phyloP scores from a whole-genome alignment of 2,329 filamentous ascomycete species.

The Aspergillus persii region DNA sequence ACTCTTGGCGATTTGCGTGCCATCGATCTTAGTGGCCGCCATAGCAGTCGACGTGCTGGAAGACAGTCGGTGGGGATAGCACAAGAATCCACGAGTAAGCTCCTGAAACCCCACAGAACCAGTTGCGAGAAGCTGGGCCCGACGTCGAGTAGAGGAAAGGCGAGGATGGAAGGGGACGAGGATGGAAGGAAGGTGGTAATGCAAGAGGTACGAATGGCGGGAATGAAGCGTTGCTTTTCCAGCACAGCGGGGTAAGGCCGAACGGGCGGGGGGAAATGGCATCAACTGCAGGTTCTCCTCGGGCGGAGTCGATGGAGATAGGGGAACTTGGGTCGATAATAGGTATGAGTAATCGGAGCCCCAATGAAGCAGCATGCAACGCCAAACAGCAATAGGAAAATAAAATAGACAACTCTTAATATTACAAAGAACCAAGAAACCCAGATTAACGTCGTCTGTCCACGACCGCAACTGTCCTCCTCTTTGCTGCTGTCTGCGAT shows the following conservation, averaged over 20 bases:
- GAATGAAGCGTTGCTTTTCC: slow-evolving; percentile 15
- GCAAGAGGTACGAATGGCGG: slow-evolving; percentile 18
- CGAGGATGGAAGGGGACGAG: slow-evolving; percentile 12
- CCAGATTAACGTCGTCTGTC: neutral
- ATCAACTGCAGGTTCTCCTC: slow-evolving; percentile 25
- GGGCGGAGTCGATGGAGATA: slow-evolving; percentile 8
- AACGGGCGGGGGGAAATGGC: slow-evolving; percentile 27
- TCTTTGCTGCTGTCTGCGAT: neutral
- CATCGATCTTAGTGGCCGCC: slow-evolving; percentile 90
- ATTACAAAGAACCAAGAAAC: neutral
- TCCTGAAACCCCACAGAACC: slow-evolving; percentile 7
- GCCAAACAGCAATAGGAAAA: neutral
- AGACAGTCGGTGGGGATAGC: slow-evolving; percentile 38
- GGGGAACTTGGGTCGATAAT: slow-evolving; percentile 2
- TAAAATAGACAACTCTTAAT: neutral
- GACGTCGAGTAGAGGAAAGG: slow-evolving; percentile 12
- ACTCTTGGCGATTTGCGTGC: slow-evolving; percentile 87
- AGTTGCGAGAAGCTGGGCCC: slow-evolving; percentile 17
- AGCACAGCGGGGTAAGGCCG: slow-evolving; percentile 26
- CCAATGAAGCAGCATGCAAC: neutral
- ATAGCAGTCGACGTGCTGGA: slow-evolving; percentile 62
- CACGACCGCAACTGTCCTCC: neutral
- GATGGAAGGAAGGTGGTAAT: slow-evolving; percentile 15
- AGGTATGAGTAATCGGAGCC: neutral
- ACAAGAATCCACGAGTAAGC: neutral